These are phyloP conservation scores for Collybia mongolica DNA, from an alignment of 768 basidiomycete species.

Conservation along the genomic window DNA sequence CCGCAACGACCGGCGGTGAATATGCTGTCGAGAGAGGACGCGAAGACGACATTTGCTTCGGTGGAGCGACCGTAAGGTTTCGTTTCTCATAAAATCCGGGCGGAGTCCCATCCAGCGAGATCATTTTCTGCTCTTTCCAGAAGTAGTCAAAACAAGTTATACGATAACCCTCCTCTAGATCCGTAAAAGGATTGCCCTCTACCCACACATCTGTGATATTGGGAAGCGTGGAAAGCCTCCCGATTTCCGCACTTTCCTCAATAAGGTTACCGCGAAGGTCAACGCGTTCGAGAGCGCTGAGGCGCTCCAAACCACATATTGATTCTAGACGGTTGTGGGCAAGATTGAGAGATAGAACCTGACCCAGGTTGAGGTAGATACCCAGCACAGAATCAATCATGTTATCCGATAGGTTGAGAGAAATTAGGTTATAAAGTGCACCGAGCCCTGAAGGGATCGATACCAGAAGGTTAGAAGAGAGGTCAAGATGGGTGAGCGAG, in stretches of 20 bases:
- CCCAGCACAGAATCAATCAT: constrained; percentile 96
- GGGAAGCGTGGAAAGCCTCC: constrained; percentile 76
- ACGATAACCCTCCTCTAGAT: constrained; percentile 73
- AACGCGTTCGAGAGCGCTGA: constrained; percentile 78
- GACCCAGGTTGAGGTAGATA: constrained; percentile 79
- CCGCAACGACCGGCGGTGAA: constrained; percentile 62
- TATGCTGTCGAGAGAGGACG: constrained; percentile 46
- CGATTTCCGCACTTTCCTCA: constrained; percentile 82
- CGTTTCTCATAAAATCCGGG: constrained; percentile 75
- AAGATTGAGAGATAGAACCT: constrained; percentile 76
- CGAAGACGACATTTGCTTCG: constrained; percentile 51
- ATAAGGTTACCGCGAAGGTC: constrained; percentile 82
- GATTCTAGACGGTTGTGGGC: constrained; percentile 88
- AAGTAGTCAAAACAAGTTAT: constrained; percentile 82
- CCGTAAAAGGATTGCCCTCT: constrained; percentile 79
- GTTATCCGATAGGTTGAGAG: constrained; percentile 96
- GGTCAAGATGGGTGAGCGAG: constrained; percentile 78
- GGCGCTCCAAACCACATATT: constrained; percentile 93
- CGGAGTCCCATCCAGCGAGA: constrained; percentile 71
- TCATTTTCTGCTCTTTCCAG: constrained; percentile 75
- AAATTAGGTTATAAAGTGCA: constrained; percentile 72
- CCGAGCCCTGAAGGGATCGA: constrained; percentile 81
- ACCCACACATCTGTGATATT: constrained; percentile 81
- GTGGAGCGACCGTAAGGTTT: constrained; percentile 46
- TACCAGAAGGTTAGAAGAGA: constrained; percentile 89